Conservation (phyloP, 257 asterid genomes). For the Osmanthus fragrans region DNA sequence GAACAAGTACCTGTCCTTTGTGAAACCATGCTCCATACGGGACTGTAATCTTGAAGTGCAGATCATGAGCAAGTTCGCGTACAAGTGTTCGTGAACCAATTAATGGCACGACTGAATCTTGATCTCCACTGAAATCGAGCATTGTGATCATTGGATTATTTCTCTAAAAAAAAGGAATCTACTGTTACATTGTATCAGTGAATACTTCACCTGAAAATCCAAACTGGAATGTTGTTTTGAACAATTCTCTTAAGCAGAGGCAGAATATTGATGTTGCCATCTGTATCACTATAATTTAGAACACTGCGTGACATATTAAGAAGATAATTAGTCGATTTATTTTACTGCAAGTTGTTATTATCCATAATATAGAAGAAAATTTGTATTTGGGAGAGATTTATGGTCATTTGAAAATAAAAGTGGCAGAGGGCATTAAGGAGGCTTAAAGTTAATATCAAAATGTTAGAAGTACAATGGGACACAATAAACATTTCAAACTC, state of each 20-base stretch:
- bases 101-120: constrained; percentile 95
- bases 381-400: no score
- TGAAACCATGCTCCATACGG: constrained; percentile 97
- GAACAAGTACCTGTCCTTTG: constrained; percentile 63
- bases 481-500: no score
- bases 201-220: constrained; percentile 77
- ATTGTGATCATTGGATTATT: neutral
- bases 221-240: constrained; percentile 56
- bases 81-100: constrained; percentile 90
- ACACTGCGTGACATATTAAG: constrained; percentile 36
- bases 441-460: no score
- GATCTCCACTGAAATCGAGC: constrained; percentile 74
- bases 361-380: no score
- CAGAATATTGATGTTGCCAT: constrained; percentile 69
- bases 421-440: no score
- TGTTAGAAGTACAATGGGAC: no score
- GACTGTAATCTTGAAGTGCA: constrained; percentile 62
- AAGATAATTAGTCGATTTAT: neutral
- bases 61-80: constrained; percentile 82
- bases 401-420: no score
- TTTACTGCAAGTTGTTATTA: neutral
- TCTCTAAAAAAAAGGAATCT: neutral
- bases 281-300: constrained; percentile 54
- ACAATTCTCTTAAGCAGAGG: constrained; percentile 74
- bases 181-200: neutral